Evolutionary conservation across 257 asterid genomes (phyloP), one percentile per base, ranked within the genome.

Genomic region (Jaltomata sinuosa): DNA sequence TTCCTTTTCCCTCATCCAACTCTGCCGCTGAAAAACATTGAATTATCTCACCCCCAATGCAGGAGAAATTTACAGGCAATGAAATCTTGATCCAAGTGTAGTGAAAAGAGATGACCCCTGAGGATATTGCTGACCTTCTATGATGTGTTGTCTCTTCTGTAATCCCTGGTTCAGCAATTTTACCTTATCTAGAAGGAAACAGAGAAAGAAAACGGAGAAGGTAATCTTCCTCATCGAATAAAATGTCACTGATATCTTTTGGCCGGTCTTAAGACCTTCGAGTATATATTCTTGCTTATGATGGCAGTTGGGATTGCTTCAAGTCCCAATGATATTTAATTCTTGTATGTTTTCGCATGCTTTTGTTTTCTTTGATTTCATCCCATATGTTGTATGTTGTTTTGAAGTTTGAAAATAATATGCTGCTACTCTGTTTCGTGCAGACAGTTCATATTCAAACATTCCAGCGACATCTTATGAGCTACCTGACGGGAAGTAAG

Each of bases 401-500:
- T 47, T 76, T 76, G 61, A 47, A 76, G 61, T 76, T 47, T 76
- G 40, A 76, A 76, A 76, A 49, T 47, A 82, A 25, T 49, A 62
- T 29, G 62, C 78, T 67, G 81, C 84, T 88, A 29, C 69, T 80
- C 77, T 84, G 78, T 84, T 74, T 79, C 85, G 38, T 85, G 87
- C 97, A 97, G 99, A 97, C 81, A 92, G 91, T 84, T 95, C 99
- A 22, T 97, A 97, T 90, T 97, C 99, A 67, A 97, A 97, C 87
- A 97, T 97, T 84, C 99, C 99, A 76, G 95, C 92, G 96, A 97
- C 98, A 36, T 84, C 98, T 57, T 97, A 95, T 81, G 99, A 97
- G 93, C 99, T 97, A 86, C 99, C 99, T 81, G 99, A 97, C 79
- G 99, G 99, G 85, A 98, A 94, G 99, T 97, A 88, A 97, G 99